Evolutionary conservation across 2,329 filamentous ascomycete species (phyloP).

Genomic region (Neoscytalidium dimidiatum): DNA sequence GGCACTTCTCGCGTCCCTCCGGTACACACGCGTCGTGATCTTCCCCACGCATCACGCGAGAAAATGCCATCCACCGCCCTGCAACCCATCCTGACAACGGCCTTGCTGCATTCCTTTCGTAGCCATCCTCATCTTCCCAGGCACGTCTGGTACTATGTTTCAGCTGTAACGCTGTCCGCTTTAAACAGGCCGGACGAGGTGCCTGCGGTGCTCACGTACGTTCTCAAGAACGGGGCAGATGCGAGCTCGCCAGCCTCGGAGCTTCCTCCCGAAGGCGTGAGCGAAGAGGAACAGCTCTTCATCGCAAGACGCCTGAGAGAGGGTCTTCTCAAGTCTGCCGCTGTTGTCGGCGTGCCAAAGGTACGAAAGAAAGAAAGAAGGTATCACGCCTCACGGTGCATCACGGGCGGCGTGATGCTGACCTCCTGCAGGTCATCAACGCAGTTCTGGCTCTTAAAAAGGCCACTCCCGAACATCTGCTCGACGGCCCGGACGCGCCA

Average conservation of each 20-base stretch:
- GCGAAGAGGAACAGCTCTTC: slow-evolving; percentile 41
- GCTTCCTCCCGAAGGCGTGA: slow-evolving; percentile 30
- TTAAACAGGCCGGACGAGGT: slow-evolving; percentile 55
- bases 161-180: slow-evolving; percentile 48
- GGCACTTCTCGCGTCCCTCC: neutral
- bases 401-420: neutral
- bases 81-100: slow-evolving; percentile 42
- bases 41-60: slow-evolving; percentile 2
- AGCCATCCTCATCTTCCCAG: slow-evolving; percentile 45
- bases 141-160: slow-evolving; percentile 53
- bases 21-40: neutral
- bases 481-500: slow-evolving; percentile 39
- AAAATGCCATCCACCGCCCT: slow-evolving; percentile 18
- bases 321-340: slow-evolving; percentile 51
- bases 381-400: slow-evolving; percentile 14
- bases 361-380: slow-evolving; percentile 38
- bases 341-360: slow-evolving; percentile 54
- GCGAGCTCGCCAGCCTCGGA: neutral
- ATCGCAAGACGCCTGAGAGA: slow-evolving; percentile 52
- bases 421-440: slow-evolving; percentile 27
- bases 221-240: slow-evolving; percentile 36
- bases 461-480: slow-evolving; percentile 44
- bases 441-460: slow-evolving; percentile 49
- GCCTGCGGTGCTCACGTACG: slow-evolving; percentile 46
- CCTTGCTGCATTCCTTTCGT: slow-evolving; percentile 45